These are phyloP conservation scores for Heterobasidion annosum DNA, from an alignment of 1,284 basidiomycete species.

Conservation along the genomic window DNA sequence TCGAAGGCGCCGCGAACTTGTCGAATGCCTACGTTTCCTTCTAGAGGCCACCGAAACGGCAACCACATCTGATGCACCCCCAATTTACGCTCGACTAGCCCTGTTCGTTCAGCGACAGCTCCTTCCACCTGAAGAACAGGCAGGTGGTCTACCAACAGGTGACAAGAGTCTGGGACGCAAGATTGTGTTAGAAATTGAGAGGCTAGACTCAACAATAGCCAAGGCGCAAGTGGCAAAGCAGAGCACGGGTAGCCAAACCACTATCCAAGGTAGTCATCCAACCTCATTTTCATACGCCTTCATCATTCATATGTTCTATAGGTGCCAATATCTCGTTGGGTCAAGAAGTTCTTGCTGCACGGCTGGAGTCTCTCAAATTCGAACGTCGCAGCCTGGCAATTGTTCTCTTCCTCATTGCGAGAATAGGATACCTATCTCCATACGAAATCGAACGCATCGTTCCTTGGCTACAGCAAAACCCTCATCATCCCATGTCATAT, in stretches of 20 bases:
- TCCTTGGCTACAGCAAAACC: constrained; percentile 57
- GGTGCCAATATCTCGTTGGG: constrained; percentile 42
- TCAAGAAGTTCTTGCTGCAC: constrained; percentile 53
- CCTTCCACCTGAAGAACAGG: constrained; percentile 20
- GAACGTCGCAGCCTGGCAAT: constrained; percentile 61
- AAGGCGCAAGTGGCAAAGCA: constrained; percentile 50
- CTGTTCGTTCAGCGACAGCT: constrained; percentile 47
- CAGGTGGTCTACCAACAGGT: constrained; percentile 2
- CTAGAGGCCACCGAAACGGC: constrained; percentile 35
- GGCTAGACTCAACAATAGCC: constrained; percentile 38
- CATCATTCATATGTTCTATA: constrained; percentile 7
- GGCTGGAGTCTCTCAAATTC: constrained; percentile 62
- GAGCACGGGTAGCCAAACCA: constrained; percentile 54
- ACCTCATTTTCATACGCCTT: background rate
- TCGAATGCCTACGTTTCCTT: constrained; percentile 52
- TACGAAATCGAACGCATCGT: constrained; percentile 51
- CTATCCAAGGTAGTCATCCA: constrained; percentile 36
- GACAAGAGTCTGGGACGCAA: constrained; percentile 37
- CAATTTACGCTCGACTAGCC: constrained; percentile 38
- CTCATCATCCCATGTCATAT: constrained; percentile 58
- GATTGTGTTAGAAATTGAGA: constrained; percentile 57
- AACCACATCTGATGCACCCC: constrained; percentile 27
- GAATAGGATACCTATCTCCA: constrained; percentile 51
- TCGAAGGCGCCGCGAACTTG: constrained; percentile 52
- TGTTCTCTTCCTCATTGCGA: constrained; percentile 52